Conservation (phyloP, 2,329 filamentous ascomycete species). For the Pseudogymnoascus sp. region DNA sequence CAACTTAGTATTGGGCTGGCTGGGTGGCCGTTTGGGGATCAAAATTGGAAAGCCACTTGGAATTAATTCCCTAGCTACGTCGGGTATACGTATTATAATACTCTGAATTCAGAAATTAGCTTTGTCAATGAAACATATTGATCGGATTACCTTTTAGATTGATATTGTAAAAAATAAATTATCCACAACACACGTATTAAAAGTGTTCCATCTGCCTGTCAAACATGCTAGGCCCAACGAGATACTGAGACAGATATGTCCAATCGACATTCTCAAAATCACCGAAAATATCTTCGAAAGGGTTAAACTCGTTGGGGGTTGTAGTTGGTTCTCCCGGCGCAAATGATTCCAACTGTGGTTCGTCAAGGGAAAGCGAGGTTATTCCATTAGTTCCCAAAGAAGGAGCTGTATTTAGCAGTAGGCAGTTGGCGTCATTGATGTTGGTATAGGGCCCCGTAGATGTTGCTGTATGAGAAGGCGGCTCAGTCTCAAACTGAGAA, state of each 20-base stretch:
- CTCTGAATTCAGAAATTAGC: too few relatives aligned
- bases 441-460: conserved; percentile 16
- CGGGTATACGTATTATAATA: too few relatives aligned
- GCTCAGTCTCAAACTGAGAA: neutral
- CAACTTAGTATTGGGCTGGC: conserved; percentile 18
- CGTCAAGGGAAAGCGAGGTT: neutral
- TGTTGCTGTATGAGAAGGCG: conserved; percentile 14
- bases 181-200: neutral
- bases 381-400: neutral
- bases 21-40: conserved; percentile 19
- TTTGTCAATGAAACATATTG: too few relatives aligned
- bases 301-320: conserved; percentile 18
- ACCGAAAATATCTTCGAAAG: conserved; percentile 20
- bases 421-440: neutral
- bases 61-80: neutral
- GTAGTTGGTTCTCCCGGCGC: conserved; percentile 9
- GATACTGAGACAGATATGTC: conserved; percentile 10
- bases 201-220: neutral
- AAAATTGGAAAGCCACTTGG: conserved; percentile 2
- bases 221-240: neutral
- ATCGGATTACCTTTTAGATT: too few relatives aligned
- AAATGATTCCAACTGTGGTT: conserved; percentile 10
- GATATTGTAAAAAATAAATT: neutral
- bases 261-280: conserved; percentile 22
- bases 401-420: neutral